Percentiles rank a stretch among this genome's conserved stretches.
These are phyloP conservation scores for Apiospora hydei DNA, from an alignment of 2,329 filamentous ascomycete species.

Conservation along the genomic window DNA sequence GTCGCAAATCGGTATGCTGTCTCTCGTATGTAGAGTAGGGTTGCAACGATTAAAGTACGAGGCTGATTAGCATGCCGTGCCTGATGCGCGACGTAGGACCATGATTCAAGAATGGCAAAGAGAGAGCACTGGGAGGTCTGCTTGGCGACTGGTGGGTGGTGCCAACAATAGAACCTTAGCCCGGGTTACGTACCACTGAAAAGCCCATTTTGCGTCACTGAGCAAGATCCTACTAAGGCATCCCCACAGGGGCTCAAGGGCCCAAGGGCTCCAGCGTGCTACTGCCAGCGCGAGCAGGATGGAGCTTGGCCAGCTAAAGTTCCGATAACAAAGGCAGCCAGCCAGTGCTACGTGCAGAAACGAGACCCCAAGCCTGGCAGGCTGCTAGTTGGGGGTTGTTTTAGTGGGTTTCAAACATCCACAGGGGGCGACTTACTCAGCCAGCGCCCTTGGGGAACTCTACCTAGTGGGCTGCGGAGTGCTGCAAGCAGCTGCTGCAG, in stretches of 20 bases:
- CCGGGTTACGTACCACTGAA: slow-evolving; percentile 1
- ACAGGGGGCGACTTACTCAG: neutral
- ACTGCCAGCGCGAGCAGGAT: neutral
- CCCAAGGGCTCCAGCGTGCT: neutral
- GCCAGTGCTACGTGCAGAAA: neutral
- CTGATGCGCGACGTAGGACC: slow-evolving; percentile 9
- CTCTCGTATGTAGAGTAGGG: neutral
- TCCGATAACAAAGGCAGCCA: neutral
- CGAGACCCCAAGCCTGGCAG: neutral
- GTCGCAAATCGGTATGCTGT: neutral
- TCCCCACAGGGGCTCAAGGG: slow-evolving; percentile 4
- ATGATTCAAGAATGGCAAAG: slow-evolving; percentile 4
- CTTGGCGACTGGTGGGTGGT: slow-evolving; percentile 19
- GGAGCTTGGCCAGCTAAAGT: neutral
- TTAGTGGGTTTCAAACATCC: neutral
- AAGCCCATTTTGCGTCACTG: slow-evolving; percentile 6
- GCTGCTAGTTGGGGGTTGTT: neutral
- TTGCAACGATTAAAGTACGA: slow-evolving; percentile 4
- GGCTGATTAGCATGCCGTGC: slow-evolving; percentile 19
- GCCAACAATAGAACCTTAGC: slow-evolving; percentile 14
- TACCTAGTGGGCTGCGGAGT: slow-evolving; percentile 12
- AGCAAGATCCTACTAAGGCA: neutral
- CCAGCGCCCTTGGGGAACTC: neutral
- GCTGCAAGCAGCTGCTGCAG: neutral
- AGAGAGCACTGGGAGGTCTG: neutral